Percentiles rank a stretch among this genome's conserved stretches.
phyloP scores from a whole-genome alignment of 2,329 filamentous ascomycete species.

The Aspergillus luchuensis region DNA sequence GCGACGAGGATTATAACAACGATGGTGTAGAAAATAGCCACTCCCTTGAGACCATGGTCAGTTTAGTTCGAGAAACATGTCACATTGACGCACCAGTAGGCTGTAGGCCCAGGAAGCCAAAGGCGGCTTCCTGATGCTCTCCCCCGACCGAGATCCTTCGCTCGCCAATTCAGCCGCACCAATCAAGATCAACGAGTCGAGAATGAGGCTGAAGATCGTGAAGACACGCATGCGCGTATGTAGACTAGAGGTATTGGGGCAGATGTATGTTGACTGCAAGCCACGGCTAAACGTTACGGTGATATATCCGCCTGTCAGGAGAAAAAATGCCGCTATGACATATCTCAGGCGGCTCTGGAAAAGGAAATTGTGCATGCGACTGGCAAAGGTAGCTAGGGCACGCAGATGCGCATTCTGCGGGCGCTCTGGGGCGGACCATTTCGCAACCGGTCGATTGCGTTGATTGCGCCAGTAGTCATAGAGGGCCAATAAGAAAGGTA shows the following conservation, averaged over 20 bases:
- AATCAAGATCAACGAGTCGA: conserved; percentile 48
- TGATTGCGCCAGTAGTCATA: conserved; percentile 45
- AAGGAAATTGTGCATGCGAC: conserved; percentile 32
- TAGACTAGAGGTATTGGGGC: conserved; percentile 43
- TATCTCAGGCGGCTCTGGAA: conserved; percentile 41
- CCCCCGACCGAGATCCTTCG: conserved; percentile 22
- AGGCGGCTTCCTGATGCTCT: conserved; percentile 28
- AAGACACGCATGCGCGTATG: conserved; percentile 38
- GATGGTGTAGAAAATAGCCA: conserved; percentile 40
- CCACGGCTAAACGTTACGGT: conserved; percentile 38
- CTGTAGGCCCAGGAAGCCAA: conserved; percentile 32
- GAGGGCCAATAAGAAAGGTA: conserved; percentile 45
- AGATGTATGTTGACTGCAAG: conserved; percentile 53
- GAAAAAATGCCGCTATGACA: conserved; percentile 40
- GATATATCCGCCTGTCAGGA: conserved; percentile 44
- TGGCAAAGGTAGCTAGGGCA: conserved; percentile 29
- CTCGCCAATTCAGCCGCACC: conserved; percentile 33
- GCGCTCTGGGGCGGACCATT: conserved; percentile 20
- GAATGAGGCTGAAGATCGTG: conserved; percentile 39
- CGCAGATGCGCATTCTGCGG: conserved; percentile 21
- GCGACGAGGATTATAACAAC: conserved; percentile 40
- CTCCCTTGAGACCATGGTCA: conserved; percentile 26
- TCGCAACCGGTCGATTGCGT: conserved; percentile 25
- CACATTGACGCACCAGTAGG: conserved; percentile 31
- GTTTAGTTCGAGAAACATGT: conserved; percentile 5